Evolutionary conservation across 495 filamentous ascomycete genomes (phyloP).

Genomic region (Neurospora pannonica): DNA sequence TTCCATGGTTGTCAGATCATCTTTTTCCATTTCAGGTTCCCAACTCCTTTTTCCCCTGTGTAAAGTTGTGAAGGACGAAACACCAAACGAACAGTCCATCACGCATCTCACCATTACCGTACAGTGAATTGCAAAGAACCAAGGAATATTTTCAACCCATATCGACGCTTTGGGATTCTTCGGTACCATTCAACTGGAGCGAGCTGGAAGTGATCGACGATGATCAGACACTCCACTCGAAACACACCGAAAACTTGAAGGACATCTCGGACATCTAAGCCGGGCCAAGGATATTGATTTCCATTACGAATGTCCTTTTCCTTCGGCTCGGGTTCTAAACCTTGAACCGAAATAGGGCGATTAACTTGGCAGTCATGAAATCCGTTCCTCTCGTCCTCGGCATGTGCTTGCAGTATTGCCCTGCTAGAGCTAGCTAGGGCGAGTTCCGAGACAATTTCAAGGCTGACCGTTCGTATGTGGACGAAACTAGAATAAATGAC

Average conservation of each 20-base stretch:
- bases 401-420: background rate
- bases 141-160: background rate
- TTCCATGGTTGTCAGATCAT: background rate
- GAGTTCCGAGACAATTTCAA: background rate
- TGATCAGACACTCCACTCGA: background rate
- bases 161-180: background rate
- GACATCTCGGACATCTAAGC: background rate
- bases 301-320: background rate
- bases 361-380: background rate
- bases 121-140: too few species aligned
- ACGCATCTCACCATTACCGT: background rate
- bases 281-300: background rate
- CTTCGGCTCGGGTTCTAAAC: background rate
- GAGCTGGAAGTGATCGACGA: background rate
- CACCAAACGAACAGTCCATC: background rate
- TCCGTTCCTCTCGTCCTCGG: background rate
- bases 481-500: background rate
- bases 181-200: background rate
- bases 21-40: background rate
- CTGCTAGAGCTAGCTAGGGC: background rate
- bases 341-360: background rate
- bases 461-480: background rate
- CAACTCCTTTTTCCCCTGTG: background rate
- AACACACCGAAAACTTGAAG: background rate
- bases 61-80: background rate